Evolutionary conservation across 2,329 filamentous ascomycete genomes (phyloP).

Genomic region (Sporothrix variecibatus): DNA sequence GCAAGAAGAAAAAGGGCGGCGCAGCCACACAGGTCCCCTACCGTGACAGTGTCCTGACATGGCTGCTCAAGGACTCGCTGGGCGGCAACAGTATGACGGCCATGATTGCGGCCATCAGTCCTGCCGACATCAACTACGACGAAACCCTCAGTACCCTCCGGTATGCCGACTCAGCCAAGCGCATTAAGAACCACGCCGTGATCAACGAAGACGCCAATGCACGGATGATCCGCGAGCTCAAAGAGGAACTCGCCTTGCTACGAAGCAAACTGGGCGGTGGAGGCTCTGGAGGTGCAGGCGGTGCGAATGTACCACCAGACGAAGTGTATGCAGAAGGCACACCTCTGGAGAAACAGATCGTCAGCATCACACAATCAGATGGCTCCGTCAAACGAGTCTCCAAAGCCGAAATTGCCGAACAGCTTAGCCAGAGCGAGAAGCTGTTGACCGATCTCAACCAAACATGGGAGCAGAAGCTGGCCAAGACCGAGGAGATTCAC

Average conservation of each 20-base stretch:
- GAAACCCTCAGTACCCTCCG: slow-evolving; percentile 93
- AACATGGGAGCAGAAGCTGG: slow-evolving; percentile 96
- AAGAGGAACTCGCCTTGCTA: slow-evolving; percentile 86
- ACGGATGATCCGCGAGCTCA: slow-evolving; percentile 96
- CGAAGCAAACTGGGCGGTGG: slow-evolving; percentile 74
- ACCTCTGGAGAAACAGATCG: slow-evolving; percentile 91
- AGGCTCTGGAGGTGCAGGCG: slow-evolving; percentile 47
- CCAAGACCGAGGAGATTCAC: slow-evolving; percentile 95
- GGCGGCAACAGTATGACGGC: slow-evolving; percentile 99
- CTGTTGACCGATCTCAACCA: slow-evolving; percentile 94
- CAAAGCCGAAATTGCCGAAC: slow-evolving; percentile 96
- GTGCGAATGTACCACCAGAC: slow-evolving; percentile 58
- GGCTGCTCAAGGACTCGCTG: slow-evolving; percentile 93
- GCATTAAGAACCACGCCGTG: slow-evolving; percentile 99
- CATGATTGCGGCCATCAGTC: slow-evolving; percentile 99
- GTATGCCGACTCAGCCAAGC: slow-evolving; percentile 96
- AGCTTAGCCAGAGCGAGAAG: slow-evolving; percentile 94
- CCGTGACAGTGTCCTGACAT: slow-evolving; percentile 93
- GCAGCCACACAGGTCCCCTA: slow-evolving; percentile 81
- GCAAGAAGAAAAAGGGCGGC: slow-evolving; percentile 77
- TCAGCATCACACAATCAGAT: slow-evolving; percentile 85
- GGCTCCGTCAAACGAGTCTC: slow-evolving; percentile 92
- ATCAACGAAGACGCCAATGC: slow-evolving; percentile 99
- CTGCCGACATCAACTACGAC: slow-evolving; percentile 98
- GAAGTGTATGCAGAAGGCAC: slow-evolving; percentile 91